These are phyloP conservation scores for Malassezia yamatoensis DNA, from an alignment of 1,284 basidiomycete genomes.

Conservation along the genomic window DNA sequence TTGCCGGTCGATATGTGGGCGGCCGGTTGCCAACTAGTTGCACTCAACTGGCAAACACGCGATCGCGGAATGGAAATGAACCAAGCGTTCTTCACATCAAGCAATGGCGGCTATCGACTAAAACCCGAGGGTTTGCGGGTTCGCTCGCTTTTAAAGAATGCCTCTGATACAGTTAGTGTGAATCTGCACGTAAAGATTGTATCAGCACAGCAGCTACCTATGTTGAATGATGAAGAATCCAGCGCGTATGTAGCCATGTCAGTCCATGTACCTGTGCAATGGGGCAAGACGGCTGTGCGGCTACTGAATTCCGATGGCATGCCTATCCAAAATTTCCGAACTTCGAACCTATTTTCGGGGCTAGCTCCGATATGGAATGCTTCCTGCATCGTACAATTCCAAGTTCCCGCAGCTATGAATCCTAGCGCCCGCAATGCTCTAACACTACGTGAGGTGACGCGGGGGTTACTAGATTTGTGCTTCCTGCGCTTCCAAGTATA, in stretches of 20 bases:
- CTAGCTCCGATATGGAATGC: conserved; percentile 42
- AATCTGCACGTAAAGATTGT: conserved; percentile 54
- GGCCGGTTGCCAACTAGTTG: conserved; percentile 82
- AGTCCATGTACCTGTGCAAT: conserved; percentile 13
- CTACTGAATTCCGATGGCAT: background rate
- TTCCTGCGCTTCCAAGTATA: conserved; percentile 42
- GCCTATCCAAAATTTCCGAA: background rate
- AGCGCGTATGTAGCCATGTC: conserved; percentile 34
- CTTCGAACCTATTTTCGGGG: conserved; percentile 23
- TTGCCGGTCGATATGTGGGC: conserved; percentile 82
- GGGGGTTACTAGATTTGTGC: conserved; percentile 40
- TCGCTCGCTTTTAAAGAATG: conserved; percentile 46
- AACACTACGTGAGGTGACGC: conserved; percentile 16
- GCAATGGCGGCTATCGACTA: conserved; percentile 74
- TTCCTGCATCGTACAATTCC: conserved; percentile 26
- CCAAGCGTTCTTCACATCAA: conserved; percentile 81
- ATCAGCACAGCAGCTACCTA: conserved; percentile 83
- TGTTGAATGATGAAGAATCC: conserved; percentile 13
- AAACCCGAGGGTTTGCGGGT: conserved; percentile 71
- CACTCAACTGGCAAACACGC: conserved; percentile 92
- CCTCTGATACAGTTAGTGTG: conserved; percentile 22
- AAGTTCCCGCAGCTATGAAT: conserved; percentile 24
- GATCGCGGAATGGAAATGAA: conserved; percentile 65
- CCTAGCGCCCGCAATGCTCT: conserved; percentile 1
- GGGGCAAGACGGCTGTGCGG: background rate